phyloP scores from a whole-genome alignment of 768 basidiomycete genomes.

The Tulasnella sp. region DNA sequence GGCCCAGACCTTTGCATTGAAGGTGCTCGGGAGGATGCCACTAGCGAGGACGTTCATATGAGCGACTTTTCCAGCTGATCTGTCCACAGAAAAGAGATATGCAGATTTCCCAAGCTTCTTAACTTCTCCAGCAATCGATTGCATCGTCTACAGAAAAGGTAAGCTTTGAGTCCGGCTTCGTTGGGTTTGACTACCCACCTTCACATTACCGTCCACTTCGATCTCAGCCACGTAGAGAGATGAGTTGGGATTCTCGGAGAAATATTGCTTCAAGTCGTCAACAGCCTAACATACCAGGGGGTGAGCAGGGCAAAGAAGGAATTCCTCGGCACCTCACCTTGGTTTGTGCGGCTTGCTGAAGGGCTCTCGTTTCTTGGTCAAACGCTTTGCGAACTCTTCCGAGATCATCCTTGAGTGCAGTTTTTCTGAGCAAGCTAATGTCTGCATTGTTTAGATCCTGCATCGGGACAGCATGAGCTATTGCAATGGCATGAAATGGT shows the following conservation, averaged over 20 bases:
- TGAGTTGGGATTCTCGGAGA: conserved; percentile 61
- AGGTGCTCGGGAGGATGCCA: conserved; percentile 38
- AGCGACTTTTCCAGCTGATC: conserved; percentile 56
- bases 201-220: conserved; percentile 72
- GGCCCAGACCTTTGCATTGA: conserved; percentile 87
- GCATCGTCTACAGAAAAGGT: conserved; percentile 44
- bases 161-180: not conserved
- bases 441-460: conserved; percentile 84
- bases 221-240: conserved; percentile 58
- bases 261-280: conserved; percentile 56
- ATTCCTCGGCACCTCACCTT: conserved; percentile 33
- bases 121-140: conserved; percentile 60
- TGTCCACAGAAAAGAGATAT: conserved; percentile 77
- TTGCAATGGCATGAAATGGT: not conserved
- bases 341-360: conserved; percentile 63
- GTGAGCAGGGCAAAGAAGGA: not conserved
- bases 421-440: conserved; percentile 76
- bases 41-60: conserved; percentile 81
- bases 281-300: conserved; percentile 40
- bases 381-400: conserved; percentile 63
- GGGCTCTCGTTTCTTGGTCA: conserved; percentile 75
- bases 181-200: conserved; percentile 37
- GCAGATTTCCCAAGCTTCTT: conserved; percentile 71
- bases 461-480: conserved; percentile 1
- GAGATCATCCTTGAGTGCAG: conserved; percentile 63